phyloP scores from a whole-genome alignment of 1,284 basidiomycete species.

The Wolfiporia cocos region DNA sequence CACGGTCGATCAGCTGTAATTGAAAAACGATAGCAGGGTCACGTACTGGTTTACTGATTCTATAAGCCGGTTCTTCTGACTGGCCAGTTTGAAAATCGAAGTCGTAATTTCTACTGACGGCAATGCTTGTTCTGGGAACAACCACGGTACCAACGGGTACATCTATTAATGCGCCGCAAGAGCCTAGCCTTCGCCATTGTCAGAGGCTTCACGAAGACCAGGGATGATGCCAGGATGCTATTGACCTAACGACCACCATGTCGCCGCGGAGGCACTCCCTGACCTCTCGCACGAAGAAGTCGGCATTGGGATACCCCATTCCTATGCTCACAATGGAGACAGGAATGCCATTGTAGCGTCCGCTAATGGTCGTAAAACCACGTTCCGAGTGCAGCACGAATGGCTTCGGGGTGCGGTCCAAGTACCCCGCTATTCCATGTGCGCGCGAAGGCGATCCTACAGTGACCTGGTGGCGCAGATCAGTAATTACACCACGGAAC shows the following conservation, averaged over 20 bases:
- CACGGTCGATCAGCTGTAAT: neutral
- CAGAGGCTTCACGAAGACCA: too few species aligned
- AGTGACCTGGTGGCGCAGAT: slow-evolving; percentile 45
- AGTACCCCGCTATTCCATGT: slow-evolving; percentile 45
- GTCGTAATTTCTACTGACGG: slow-evolving; percentile 72
- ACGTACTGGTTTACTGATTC: slow-evolving; percentile 64
- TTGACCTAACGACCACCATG: slow-evolving; percentile 68
- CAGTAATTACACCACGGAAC: slow-evolving; percentile 3
- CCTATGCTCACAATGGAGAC: slow-evolving; percentile 77
- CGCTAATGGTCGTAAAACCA: slow-evolving; percentile 78
- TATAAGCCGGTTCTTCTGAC: slow-evolving; percentile 49
- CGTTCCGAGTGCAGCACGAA: slow-evolving; percentile 69
- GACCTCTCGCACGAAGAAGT: slow-evolving; percentile 81
- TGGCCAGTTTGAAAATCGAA: slow-evolving; percentile 56
- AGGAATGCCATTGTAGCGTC: slow-evolving; percentile 63
- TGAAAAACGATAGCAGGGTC: slow-evolving; percentile 5
- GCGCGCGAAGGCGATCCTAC: slow-evolving; percentile 74
- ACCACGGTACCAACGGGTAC: slow-evolving; percentile 71
- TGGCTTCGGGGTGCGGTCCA: slow-evolving; percentile 52
- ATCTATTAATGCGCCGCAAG: slow-evolving; percentile 71
- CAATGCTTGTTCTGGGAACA: slow-evolving; percentile 61
- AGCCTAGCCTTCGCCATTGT: slow-evolving; percentile 53
- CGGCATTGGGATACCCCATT: slow-evolving; percentile 78
- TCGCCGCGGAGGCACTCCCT: slow-evolving; percentile 76
- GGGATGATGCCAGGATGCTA: too few species aligned